Percentiles rank a stretch among this genome's conserved stretches.
These are phyloP conservation scores for Marasmius tenuissimus DNA, from an alignment of 1,284 basidiomycete species.

Conservation along the genomic window DNA sequence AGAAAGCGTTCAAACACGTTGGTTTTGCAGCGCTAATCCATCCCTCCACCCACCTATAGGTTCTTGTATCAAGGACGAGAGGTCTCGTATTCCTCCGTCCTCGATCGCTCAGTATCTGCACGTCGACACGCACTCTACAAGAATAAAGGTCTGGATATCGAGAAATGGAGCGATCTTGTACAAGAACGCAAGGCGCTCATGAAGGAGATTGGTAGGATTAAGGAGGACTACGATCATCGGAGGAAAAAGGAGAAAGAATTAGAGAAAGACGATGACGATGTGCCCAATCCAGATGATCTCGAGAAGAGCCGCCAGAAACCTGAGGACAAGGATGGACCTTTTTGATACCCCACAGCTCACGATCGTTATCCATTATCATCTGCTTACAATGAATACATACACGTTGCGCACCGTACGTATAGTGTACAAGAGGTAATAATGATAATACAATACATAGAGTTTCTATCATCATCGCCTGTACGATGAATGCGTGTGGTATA, in stretches of 20 bases:
- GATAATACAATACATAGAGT: background rate
- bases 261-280: conserved; percentile 10
- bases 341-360: too few species aligned
- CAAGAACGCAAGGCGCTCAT: conserved; percentile 50
- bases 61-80: conserved; percentile 67
- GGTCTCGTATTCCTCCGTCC: conserved; percentile 66
- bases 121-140: conserved; percentile 59
- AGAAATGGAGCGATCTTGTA: conserved; percentile 57
- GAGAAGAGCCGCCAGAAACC: too few species aligned
- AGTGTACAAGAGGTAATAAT: too few species aligned
- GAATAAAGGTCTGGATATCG: conserved; percentile 61
- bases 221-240: conserved; percentile 62
- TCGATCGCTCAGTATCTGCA: conserved; percentile 55
- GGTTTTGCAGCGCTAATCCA: background rate
- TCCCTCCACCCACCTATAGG: conserved; percentile 25
- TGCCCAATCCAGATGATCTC: background rate
- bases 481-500: background rate
- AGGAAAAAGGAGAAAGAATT: conserved; percentile 20
- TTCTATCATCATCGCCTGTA: background rate
- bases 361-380: too few species aligned
- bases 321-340: too few species aligned
- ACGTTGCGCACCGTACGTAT: too few species aligned
- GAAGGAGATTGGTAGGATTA: conserved; percentile 57
- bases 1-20: background rate
- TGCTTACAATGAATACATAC: too few species aligned